Evolutionary conservation across 495 filamentous ascomycete species (phyloP).

Genomic region (Bryoglossum gracile): DNA sequence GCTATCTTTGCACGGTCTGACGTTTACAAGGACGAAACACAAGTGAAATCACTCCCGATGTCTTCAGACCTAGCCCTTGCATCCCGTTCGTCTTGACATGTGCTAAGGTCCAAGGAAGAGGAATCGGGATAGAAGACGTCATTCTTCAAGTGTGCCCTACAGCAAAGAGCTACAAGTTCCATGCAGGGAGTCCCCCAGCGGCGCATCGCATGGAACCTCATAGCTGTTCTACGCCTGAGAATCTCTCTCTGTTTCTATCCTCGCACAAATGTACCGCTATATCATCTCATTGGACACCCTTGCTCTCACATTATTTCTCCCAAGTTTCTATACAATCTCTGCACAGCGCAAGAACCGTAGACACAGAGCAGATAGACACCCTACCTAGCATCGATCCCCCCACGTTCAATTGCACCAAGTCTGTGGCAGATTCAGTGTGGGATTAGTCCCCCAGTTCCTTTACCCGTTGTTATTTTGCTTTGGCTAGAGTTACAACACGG

Average conservation of each 20-base stretch:
- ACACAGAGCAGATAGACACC: too few species aligned
- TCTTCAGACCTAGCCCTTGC: neutral
- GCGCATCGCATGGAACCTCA: conserved; percentile 2
- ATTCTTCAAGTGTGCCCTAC: too few species aligned
- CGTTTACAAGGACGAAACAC: too few species aligned
- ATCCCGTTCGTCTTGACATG: neutral
- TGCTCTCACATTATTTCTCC: neutral
- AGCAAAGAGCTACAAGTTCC: neutral
- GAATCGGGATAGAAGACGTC: too few species aligned
- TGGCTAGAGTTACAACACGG: neutral
- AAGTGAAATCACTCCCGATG: conserved; percentile 3
- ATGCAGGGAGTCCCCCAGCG: neutral
- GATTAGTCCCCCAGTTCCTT: too few species aligned
- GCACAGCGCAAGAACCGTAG: too few species aligned
- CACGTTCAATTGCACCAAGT: neutral
- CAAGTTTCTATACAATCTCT: neutral
- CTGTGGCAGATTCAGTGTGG: neutral
- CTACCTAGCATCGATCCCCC: neutral
- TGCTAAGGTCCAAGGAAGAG: conserved; percentile 1
- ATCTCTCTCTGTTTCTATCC: conserved; percentile 1
- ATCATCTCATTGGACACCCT: neutral
- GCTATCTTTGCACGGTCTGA: too few species aligned
- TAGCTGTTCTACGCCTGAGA: neutral
- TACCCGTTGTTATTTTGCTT: too few species aligned
- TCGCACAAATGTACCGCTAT: neutral